Evolutionary conservation across 192 early-diverging fungal species (phyloP), one percentile per base, ranked within the genome.

Genomic region (Gryganskiella cystojenkinii): DNA sequence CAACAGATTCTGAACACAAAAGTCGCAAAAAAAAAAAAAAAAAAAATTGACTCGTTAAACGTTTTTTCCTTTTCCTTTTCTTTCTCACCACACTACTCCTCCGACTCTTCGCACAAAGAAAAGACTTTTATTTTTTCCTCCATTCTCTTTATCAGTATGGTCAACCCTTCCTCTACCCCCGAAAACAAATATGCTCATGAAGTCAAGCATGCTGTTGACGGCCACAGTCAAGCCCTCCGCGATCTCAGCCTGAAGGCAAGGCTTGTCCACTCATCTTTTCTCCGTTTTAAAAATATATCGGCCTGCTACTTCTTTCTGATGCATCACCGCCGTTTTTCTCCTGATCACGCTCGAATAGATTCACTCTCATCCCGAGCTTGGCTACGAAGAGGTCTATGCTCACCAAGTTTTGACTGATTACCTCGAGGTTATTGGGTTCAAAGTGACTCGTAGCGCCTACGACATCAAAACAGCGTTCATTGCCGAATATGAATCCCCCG

Each of bases 381-480:
- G 85, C 13, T 63, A 87, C 51, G 44, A 86, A 55, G 90, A 92
- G 56, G 56, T 75, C 40, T 67, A 70, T 60, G 92, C 92, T 1
- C 84, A 87, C 63, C 69, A 80, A 10, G 51, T 81, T n/a, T 80
- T 93, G 55, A 82, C 87, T 11, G 74, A 88, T 24, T 89, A 85
- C 57, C 60, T 93, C 22, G 82, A 86, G 53, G 59, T 33, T 4
- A 56, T 83, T 10, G 89, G 85, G 5, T 92, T 88, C 67, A 46
- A 45, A 0, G 82, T 93, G 13, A 80, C 81, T 31, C 74, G 79
- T 2, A 49, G 79, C 14, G 86, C 82, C 5, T 82, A 72, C 52
- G 84, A 72, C 0, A 67, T 93, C 17, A 65, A 74, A 27, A 93
- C 92, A 0, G 86, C 90, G 3, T 93, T 93, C 60, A 61, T 88